Percentiles rank a stretch among this genome's conserved stretches.
These are phyloP conservation scores for Penicillium psychrofluorescens DNA, from an alignment of 495 filamentous ascomycete genomes.

Conservation along the genomic window DNA sequence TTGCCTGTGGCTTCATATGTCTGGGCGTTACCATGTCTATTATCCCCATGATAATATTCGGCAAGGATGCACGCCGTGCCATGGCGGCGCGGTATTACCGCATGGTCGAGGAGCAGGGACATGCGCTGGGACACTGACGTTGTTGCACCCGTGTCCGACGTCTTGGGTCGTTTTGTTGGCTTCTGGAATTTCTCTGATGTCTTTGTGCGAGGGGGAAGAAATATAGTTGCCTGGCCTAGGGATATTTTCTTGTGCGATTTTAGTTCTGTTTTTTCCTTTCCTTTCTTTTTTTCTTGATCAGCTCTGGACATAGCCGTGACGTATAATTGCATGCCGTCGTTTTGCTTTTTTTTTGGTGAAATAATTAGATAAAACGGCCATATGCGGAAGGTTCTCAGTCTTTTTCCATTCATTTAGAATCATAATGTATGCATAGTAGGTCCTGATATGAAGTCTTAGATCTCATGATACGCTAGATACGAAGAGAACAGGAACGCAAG, in stretches of 20 bases:
- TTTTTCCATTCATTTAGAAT: not conserved
- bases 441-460: not conserved
- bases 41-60: constrained; percentile 22
- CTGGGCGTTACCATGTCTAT: constrained; percentile 12
- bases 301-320: not conserved
- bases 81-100: constrained; percentile 8
- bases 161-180: not conserved
- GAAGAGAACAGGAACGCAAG: no score
- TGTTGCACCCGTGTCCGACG: not conserved
- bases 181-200: not conserved
- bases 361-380: no score
- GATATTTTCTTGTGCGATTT: not conserved
- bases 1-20: constrained; percentile 24
- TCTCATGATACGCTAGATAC: no score
- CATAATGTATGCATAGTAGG: not conserved
- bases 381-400: not conserved
- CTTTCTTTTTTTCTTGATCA: not conserved
- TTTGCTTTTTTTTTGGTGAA: not conserved
- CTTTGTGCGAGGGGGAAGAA: not conserved
- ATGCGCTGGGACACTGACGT: not conserved
- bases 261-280: not conserved
- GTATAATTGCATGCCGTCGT: not conserved
- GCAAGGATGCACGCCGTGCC: constrained; percentile 14
- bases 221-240: not conserved
- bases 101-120: constrained; percentile 11